Conservation (phyloP, 257 asterid species). For the Lantana camara region DNA sequence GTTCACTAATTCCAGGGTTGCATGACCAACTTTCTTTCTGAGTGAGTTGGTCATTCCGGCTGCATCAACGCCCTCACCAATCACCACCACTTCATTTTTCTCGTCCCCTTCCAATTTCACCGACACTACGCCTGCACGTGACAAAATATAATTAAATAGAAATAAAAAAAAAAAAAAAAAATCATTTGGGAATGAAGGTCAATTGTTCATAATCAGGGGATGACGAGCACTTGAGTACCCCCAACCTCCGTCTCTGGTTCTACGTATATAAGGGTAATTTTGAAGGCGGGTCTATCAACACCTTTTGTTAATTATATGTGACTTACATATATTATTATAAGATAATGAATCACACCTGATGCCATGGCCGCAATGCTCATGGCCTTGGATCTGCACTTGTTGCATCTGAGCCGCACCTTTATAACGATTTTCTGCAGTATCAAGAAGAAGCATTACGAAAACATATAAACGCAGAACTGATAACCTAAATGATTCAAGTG, state of each 20-base stretch:
- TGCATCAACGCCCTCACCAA: conserved; percentile 51
- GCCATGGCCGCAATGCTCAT: conserved; percentile 53
- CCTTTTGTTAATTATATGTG: too few species aligned
- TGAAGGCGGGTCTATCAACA: too few species aligned
- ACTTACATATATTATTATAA: too few species aligned
- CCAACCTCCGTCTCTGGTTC: too few species aligned
- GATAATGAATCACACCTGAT: conserved; percentile 38
- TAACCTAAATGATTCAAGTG: neutral
- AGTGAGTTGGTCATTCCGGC: conserved; percentile 37
- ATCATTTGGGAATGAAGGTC: too few species aligned
- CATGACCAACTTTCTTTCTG: conserved; percentile 56
- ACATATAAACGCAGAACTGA: too few species aligned
- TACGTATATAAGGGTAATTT: too few species aligned
- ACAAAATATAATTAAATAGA: neutral
- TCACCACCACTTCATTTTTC: conserved; percentile 43
- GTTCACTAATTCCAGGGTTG: conserved; percentile 42
- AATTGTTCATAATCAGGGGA: too few species aligned
- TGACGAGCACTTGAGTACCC: too few species aligned
- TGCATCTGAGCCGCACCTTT: conserved; percentile 37
- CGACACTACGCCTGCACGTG: conserved; percentile 41
- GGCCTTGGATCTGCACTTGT: conserved; percentile 48
- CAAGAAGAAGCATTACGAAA: neutral
- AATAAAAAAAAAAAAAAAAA: too few species aligned
- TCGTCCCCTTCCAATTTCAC: conserved; percentile 43
- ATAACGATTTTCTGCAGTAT: conserved; percentile 41